Conservation (phyloP, 768 basidiomycete species). For the Jaapia argillacea region DNA sequence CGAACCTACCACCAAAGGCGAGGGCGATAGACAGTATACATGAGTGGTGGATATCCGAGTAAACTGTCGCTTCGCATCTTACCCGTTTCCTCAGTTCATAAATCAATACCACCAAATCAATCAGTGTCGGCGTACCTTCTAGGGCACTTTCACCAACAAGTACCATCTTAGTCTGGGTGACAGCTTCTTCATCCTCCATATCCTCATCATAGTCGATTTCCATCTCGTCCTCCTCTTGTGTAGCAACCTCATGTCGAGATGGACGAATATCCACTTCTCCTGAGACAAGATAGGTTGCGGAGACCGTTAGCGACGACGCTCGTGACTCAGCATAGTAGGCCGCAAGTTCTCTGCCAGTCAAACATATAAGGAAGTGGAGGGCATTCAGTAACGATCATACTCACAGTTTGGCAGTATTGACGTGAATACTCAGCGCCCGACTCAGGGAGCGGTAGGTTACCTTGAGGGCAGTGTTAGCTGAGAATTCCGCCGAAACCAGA, state of each 20-base stretch:
- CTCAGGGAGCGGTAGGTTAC: not conserved
- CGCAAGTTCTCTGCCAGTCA: not conserved
- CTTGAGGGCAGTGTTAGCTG: not conserved
- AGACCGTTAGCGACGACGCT: not conserved
- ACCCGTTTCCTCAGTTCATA: too few relatives aligned
- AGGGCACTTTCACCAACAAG: not conserved
- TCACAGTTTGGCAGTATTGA: not conserved
- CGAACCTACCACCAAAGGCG: not conserved
- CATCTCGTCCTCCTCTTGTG: not conserved
- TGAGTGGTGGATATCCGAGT: not conserved
- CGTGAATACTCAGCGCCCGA: not conserved
- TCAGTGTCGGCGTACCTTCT: not conserved
- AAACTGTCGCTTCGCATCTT: not conserved
- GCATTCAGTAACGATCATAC: not conserved
- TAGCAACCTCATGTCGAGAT: not conserved
- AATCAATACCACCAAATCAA: too few relatives aligned
- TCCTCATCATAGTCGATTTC: not conserved
- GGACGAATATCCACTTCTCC: slow-evolving; percentile 1
- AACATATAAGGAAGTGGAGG: not conserved
- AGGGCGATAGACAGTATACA: not conserved
- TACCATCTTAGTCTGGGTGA: not conserved
- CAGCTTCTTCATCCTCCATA: not conserved
- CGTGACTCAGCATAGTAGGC: not conserved
- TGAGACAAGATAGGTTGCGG: not conserved
- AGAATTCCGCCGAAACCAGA: not conserved